Evolutionary conservation across 2,329 filamentous ascomycete species (phyloP), one percentile per base, ranked within the genome.

Genomic region (Colletotrichum noveboracense): DNA sequence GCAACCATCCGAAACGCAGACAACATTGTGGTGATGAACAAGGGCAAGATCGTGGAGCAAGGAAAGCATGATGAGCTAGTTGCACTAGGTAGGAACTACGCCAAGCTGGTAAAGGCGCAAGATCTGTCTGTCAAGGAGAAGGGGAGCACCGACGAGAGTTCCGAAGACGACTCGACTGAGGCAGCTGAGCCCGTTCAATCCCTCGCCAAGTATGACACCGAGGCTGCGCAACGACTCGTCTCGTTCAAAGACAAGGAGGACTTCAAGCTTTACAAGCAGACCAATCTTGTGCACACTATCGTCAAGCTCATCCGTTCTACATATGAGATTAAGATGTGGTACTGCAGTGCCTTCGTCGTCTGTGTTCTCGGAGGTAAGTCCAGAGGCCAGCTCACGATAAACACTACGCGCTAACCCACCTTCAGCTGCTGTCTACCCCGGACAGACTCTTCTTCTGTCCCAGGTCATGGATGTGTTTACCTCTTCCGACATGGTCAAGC

Each of bases 371-470:
- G 70, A 64, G 70, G 70, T 73, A 16, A 55, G 64, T 68, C 14
- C 1, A 16, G n/a, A 26, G 38, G 38, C 18, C 10, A 48, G 10
- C 3, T 13, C 18, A 30, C 4, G 24, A 24, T 8, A 24, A 2
- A 2, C 14, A 3, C 32, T 30, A 55, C 5, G 36, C 21, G 28
- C 58, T n/a, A 21, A 34, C 55, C 10, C 48, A 13, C 24, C 13
- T 9, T 7, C 38, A 73, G 70, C 70, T 3, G 70, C 64, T 12
- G 56, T 73, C 10, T 85, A 82, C 62, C 87, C 87, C 1, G 85
- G 81, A 4, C 86, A 89, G 67, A 84, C 88, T 3, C 80, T 89
- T 62, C 77, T 89, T 7, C 78, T 88, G 26, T 82, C 83, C 8
- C 81, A 81, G 32, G 80, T 86, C 16, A 84, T 86, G 52, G 82